Evolutionary conservation across 306 rosid species (phyloP).

Genomic region (Dalbergia cultrata): DNA sequence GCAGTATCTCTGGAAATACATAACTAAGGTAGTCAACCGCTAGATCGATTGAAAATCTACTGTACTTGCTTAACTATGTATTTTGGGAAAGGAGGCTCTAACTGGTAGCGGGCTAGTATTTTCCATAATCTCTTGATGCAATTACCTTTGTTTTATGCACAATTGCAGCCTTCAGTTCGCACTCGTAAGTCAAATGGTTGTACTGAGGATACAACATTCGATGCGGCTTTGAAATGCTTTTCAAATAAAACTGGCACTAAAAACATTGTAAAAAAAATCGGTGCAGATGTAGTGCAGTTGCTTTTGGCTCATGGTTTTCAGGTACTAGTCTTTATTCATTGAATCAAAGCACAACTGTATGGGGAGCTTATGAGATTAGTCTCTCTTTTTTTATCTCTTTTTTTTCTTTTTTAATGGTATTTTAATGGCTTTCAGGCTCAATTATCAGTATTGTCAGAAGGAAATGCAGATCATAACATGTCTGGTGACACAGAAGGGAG

Average conservation of each 20-base stretch:
- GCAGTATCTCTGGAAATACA: conserved; percentile 82
- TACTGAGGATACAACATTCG: conserved; percentile 65
- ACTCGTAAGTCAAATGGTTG: conserved; percentile 69
- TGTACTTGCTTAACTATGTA: conserved; percentile 14
- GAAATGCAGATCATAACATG: conserved; percentile 39
- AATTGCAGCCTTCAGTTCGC: conserved; percentile 78
- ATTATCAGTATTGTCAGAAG: conserved; percentile 56
- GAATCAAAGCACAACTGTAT: conserved; percentile 21
- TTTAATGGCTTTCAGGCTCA: conserved; percentile 68
- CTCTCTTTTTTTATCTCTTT: neutral
- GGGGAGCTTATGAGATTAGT: conserved; percentile 11
- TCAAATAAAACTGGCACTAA: conserved; percentile 65
- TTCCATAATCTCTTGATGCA: conserved; percentile 39
- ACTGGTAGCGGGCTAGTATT: conserved; percentile 10
- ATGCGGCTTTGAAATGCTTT: conserved; percentile 76
- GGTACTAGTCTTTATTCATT: conserved; percentile 59
- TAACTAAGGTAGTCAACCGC: conserved; percentile 64
- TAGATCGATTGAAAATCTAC: conserved; percentile 9
- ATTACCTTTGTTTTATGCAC: conserved; percentile 16
- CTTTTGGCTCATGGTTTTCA: conserved; percentile 90
- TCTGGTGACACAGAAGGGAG: conserved; percentile 46
- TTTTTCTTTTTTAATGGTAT: conserved; percentile 4
- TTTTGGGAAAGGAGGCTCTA: conserved; percentile 34
- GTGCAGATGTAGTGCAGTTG: conserved; percentile 67
- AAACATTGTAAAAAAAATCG: conserved; percentile 72